Percentiles rank a stretch among this genome's conserved stretches.
Evolutionary conservation across 192 early-diverging fungal genomes (phyloP).

Genomic region (Mortierella claussenii): DNA sequence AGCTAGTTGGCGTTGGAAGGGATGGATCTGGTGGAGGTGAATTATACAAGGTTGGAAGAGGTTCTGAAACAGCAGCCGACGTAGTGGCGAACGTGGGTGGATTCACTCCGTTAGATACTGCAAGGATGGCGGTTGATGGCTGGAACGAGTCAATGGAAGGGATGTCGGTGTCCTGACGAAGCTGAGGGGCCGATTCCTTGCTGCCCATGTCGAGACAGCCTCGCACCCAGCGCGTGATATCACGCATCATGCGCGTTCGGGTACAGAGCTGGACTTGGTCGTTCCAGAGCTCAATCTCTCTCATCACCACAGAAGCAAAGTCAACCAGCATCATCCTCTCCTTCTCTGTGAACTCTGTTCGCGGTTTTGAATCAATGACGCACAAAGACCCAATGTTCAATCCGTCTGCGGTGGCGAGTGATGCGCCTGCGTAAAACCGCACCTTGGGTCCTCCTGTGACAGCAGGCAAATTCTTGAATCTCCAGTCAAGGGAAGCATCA

Average conservation of each 20-base stretch:
- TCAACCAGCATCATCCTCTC: constrained; percentile 46
- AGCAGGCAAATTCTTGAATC: constrained; percentile 58
- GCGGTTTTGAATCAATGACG: constrained; percentile 53
- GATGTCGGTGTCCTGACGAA: background rate
- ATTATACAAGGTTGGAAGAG: background rate
- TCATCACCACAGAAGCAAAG: constrained; percentile 57
- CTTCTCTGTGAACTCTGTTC: constrained; percentile 41
- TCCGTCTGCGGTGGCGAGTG: constrained; percentile 54
- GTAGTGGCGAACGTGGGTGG: background rate
- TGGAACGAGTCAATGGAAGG: background rate
- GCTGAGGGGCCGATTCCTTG: background rate
- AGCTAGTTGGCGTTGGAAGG: constrained; percentile 29
- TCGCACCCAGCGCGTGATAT: constrained; percentile 40
- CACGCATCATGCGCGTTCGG: constrained; percentile 57
- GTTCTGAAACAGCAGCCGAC: background rate
- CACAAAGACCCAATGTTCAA: constrained; percentile 59
- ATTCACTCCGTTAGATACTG: background rate
- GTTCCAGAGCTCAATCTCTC: constrained; percentile 61
- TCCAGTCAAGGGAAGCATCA: constrained; percentile 57
- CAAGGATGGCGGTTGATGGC: background rate
- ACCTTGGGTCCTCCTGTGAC: constrained; percentile 46
- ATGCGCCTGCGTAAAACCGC: constrained; percentile 62
- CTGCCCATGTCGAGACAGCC: constrained; percentile 25
- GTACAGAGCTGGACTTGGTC: constrained; percentile 53
- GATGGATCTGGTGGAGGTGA: constrained; percentile 2